Conservation (phyloP, 345 rosid species). For the Corchorus capsularis region DNA sequence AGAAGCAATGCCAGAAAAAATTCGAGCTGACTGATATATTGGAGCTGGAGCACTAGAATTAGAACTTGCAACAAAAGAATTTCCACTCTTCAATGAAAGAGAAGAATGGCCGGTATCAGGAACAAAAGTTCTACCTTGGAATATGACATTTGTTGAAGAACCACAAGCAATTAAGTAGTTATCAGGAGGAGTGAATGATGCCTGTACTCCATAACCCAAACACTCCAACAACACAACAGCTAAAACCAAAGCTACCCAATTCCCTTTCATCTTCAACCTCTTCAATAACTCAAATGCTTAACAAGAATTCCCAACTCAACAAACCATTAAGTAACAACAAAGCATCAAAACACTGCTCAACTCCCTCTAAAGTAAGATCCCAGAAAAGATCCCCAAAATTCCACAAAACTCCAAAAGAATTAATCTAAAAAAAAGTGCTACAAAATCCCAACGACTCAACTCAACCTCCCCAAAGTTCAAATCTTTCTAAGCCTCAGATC, state of each 20-base stretch:
- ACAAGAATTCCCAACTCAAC: slow-evolving; percentile 16
- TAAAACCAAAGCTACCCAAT: slow-evolving; percentile 33
- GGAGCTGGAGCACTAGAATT: slow-evolving; percentile 54
- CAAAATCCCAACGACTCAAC: slow-evolving; percentile 16
- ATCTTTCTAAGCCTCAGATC: slow-evolving; percentile 32
- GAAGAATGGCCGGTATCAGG: slow-evolving; percentile 70
- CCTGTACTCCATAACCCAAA: slow-evolving; percentile 40
- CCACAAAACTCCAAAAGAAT: background rate
- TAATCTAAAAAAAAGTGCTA: slow-evolving; percentile 4
- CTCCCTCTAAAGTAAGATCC: slow-evolving; percentile 21
- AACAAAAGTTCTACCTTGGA: slow-evolving; percentile 72
- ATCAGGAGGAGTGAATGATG: slow-evolving; percentile 65
- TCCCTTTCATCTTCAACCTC: slow-evolving; percentile 51
- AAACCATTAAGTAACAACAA: slow-evolving; percentile 5
- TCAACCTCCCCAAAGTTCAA: slow-evolving; percentile 9
- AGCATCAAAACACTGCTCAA: slow-evolving; percentile 3
- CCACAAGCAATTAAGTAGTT: slow-evolving; percentile 89
- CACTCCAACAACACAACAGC: slow-evolving; percentile 44
- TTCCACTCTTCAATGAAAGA: slow-evolving; percentile 54
- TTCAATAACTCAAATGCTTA: slow-evolving; percentile 25
- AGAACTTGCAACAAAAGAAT: slow-evolving; percentile 48
- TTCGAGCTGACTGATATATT: slow-evolving; percentile 76
- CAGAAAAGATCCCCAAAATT: slow-evolving; percentile 7
- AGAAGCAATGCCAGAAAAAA: slow-evolving; percentile 68
- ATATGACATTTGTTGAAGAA: slow-evolving; percentile 65